Conservation (phyloP, 805 yeast species). For the Ogataea pilisensis region DNA sequence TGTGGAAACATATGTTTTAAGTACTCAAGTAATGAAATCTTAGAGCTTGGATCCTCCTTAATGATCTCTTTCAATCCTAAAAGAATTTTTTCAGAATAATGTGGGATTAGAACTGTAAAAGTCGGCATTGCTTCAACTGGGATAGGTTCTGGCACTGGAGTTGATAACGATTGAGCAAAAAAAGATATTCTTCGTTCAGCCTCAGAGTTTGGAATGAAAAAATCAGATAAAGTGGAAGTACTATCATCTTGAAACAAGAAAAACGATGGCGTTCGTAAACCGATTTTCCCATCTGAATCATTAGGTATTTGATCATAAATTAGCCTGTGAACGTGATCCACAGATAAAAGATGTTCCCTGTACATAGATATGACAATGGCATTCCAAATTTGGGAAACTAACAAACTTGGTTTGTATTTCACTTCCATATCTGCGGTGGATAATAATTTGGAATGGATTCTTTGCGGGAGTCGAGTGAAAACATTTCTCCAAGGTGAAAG, state of each 20-base stretch:
- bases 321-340: conserved; percentile 97
- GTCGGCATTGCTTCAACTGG: conserved; percentile 46
- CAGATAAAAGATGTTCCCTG: conserved; percentile 97
- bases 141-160: conserved; percentile 44
- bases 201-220: conserved; percentile 42
- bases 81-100: conserved; percentile 47
- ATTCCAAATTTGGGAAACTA: conserved; percentile 98
- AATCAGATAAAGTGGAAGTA: conserved; percentile 33
- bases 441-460: conserved; percentile 95
- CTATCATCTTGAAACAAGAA: conserved; percentile 96
- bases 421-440: conserved; percentile 99
- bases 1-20: conserved; percentile 63
- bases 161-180: conserved; percentile 50
- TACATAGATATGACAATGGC: conserved; percentile 99
- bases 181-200: conserved; percentile 50
- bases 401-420: conserved; percentile 96
- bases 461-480: conserved; percentile 95
- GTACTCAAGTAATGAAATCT: conserved; percentile 68
- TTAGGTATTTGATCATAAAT: conserved; percentile 98
- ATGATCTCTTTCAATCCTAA: conserved; percentile 42
- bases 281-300: conserved; percentile 96
- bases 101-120: conserved; percentile 50
- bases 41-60: conserved; percentile 41
- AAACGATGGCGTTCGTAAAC: conserved; percentile 98
- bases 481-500: conserved; percentile 99